These are phyloP conservation scores for Cryphonectria radicalis DNA, from an alignment of 2,329 filamentous ascomycete genomes.

Conservation along the genomic window DNA sequence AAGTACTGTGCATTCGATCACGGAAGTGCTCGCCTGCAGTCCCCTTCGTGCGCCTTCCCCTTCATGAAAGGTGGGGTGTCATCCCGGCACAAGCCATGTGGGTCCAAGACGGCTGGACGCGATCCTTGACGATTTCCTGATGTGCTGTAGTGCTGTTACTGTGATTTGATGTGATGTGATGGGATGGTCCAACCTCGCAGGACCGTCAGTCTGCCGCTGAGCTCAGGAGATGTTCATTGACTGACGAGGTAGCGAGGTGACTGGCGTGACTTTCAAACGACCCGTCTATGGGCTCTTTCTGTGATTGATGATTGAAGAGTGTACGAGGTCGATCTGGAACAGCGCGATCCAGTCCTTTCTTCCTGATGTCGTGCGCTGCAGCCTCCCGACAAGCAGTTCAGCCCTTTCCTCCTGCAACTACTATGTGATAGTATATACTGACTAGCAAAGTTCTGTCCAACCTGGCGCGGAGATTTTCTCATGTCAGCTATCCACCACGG, in stretches of 20 bases:
- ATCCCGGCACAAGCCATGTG: slow-evolving; percentile 4
- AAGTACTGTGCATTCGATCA: background rate
- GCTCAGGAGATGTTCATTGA: background rate
- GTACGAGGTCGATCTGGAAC: background rate
- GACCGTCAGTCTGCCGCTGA: background rate
- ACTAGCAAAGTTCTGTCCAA: background rate
- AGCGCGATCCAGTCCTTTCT: background rate
- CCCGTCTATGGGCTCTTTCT: background rate
- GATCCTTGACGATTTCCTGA: background rate
- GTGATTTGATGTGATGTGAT: background rate
- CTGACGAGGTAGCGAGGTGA: background rate
- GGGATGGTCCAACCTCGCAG: background rate
- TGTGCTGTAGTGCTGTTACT: background rate
- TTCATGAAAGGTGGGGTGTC: slow-evolving; percentile 17
- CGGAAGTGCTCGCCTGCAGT: background rate
- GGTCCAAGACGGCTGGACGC: background rate
- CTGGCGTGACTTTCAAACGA: too few species aligned
- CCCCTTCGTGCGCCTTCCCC: background rate
- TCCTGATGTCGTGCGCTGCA: background rate
- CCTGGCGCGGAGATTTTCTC: slow-evolving; percentile 10
- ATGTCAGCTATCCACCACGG: slow-evolving; percentile 5
- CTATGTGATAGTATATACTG: background rate
- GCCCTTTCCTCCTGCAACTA: background rate
- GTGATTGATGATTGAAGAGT: background rate
- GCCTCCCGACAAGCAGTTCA: background rate